Conservation (phyloP, 2,329 filamentous ascomycete genomes). For the Colletotrichum destructivum region DNA sequence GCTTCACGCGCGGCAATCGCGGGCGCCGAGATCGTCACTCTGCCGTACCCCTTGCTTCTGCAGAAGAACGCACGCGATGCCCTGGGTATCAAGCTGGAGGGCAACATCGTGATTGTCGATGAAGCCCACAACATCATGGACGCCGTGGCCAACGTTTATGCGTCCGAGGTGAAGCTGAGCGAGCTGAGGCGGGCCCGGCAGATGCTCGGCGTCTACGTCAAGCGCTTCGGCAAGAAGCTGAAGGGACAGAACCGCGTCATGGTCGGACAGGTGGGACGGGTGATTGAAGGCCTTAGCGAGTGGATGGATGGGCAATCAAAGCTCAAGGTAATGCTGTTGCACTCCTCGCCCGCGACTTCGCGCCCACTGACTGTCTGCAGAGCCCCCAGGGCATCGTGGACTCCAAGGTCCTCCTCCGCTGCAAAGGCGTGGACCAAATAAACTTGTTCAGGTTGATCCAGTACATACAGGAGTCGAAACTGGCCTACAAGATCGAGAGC, state of each 20-base stretch:
- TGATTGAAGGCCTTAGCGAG: constrained; percentile 83
- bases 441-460: constrained; percentile 90
- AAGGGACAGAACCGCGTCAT: constrained; percentile 94
- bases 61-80: constrained; percentile 91
- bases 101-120: constrained; percentile 94
- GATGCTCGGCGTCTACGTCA: constrained; percentile 86
- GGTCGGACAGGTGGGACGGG: constrained; percentile 86
- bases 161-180: constrained; percentile 79
- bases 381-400: constrained; percentile 77
- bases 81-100: constrained; percentile 86
- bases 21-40: constrained; percentile 88
- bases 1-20: constrained; percentile 90
- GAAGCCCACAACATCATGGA: constrained; percentile 99
- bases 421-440: constrained; percentile 94
- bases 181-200: constrained; percentile 81
- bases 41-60: constrained; percentile 92
- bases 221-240: constrained; percentile 88
- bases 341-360: no score
- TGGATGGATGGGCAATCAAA: constrained; percentile 74
- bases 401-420: constrained; percentile 79
- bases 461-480: constrained; percentile 92
- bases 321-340: constrained; percentile 58
- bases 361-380: constrained; percentile 45
- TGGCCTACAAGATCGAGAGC: constrained; percentile 94
- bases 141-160: constrained; percentile 89